These are phyloP conservation scores for Radiomyces spectabilis DNA, from an alignment of 192 early-diverging fungal species.

Conservation along the genomic window DNA sequence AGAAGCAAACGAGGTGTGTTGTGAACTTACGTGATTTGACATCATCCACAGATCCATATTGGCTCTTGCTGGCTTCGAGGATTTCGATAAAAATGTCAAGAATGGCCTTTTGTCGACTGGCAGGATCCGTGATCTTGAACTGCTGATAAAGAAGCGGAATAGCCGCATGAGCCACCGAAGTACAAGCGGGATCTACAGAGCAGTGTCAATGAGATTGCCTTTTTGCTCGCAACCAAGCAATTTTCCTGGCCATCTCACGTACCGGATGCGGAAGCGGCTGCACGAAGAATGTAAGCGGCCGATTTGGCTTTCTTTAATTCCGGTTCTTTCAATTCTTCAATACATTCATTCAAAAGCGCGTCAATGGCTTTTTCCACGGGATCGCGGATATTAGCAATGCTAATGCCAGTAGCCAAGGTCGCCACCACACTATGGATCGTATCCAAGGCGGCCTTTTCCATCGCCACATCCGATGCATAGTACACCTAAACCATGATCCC, in stretches of 20 bases:
- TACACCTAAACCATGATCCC: constrained; percentile 34
- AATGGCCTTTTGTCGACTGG: constrained; percentile 47
- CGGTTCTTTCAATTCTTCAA: constrained; percentile 50
- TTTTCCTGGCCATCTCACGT: constrained; percentile 2
- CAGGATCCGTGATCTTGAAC: constrained; percentile 42
- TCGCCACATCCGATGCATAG: constrained; percentile 59
- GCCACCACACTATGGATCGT: constrained; percentile 58
- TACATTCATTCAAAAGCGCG: constrained; percentile 43
- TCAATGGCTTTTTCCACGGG: constrained; percentile 42
- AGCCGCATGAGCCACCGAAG: constrained; percentile 49
- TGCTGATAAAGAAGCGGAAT: constrained; percentile 56
- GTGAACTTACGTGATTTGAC: constrained; percentile 27
- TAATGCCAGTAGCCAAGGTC: constrained; percentile 56
- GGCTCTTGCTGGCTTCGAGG: constrained; percentile 52
- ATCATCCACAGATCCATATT: constrained; percentile 51
- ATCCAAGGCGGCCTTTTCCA: constrained; percentile 56
- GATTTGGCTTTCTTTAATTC: constrained; percentile 62
- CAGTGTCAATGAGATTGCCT: neutral
- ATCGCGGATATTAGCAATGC: constrained; percentile 29
- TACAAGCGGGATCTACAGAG: constrained; percentile 54
- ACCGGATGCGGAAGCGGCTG: constrained; percentile 56
- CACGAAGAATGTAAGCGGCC: constrained; percentile 53
- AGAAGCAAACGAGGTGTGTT: no score
- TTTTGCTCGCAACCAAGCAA: neutral
- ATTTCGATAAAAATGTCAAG: constrained; percentile 66